Conservation (phyloP, 306 rosid species). For the Glycine soja region DNA sequence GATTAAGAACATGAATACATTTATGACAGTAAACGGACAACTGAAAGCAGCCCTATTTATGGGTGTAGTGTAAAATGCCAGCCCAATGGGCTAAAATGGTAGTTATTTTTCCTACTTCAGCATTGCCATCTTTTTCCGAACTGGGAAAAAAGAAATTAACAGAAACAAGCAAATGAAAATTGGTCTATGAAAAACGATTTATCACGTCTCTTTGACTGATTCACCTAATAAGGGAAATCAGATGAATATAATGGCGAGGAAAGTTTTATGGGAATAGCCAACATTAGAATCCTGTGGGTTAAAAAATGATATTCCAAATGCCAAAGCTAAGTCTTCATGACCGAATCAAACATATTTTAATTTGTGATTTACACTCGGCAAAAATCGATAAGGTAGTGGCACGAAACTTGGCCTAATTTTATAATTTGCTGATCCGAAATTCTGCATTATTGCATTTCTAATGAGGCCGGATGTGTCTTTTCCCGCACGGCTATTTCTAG, state of each 20-base stretch:
- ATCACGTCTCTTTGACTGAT: background rate
- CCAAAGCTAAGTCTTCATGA: constrained; percentile 10
- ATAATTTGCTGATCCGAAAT: background rate
- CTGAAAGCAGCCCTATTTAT: background rate
- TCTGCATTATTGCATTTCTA: background rate
- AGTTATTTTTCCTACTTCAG: background rate
- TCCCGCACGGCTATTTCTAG: background rate
- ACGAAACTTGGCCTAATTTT: constrained; percentile 6
- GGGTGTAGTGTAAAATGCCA: background rate
- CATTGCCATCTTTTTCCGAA: background rate
- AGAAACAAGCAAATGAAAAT: background rate
- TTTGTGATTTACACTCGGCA: background rate
- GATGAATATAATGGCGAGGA: background rate
- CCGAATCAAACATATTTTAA: constrained; percentile 11
- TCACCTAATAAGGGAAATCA: background rate
- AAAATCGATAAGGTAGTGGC: background rate
- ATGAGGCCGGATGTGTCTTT: constrained; percentile 17
- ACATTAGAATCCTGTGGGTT: background rate
- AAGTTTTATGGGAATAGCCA: background rate
- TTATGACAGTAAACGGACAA: background rate
- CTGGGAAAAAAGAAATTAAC: background rate
- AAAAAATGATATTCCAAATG: constrained; percentile 9
- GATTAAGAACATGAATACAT: background rate
- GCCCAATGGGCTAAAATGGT: constrained; percentile 24
- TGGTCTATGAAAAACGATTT: background rate